phyloP scores from a whole-genome alignment of 805 yeast species.

The Ascoidea tarda region DNA sequence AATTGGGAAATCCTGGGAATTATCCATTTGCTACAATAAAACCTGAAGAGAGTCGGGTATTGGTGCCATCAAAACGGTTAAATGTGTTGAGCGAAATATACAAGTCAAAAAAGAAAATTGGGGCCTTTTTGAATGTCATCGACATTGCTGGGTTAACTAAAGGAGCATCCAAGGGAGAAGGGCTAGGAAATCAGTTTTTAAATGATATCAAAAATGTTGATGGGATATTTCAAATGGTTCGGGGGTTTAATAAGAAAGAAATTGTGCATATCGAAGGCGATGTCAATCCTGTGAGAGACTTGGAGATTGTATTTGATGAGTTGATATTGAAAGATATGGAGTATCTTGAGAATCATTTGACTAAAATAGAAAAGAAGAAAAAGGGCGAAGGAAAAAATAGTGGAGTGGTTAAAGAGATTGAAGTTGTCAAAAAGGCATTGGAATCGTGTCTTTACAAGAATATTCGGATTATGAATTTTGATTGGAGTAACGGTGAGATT shows the following conservation, averaged over 20 bases:
- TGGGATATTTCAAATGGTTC: constrained; percentile 67
- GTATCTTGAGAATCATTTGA: constrained; percentile 45
- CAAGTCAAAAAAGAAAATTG: constrained; percentile 46
- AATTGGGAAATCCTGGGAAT: constrained; percentile 60
- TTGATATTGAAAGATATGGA: constrained; percentile 68
- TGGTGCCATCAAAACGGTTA: constrained; percentile 53
- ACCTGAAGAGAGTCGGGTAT: constrained; percentile 64
- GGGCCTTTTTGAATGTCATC: constrained; percentile 55
- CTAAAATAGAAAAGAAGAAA: constrained; percentile 28
- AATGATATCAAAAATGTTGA: constrained; percentile 70
- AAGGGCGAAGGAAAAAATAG: constrained; percentile 30
- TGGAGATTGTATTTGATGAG: constrained; percentile 64
- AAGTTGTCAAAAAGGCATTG: constrained; percentile 21
- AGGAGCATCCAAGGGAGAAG: constrained; percentile 77
- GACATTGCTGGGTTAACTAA: constrained; percentile 77
- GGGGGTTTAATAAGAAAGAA: constrained; percentile 65
- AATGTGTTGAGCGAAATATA: constrained; percentile 40
- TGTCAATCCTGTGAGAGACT: constrained; percentile 64
- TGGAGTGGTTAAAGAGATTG: constrained; percentile 26
- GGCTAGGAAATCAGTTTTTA: constrained; percentile 69
- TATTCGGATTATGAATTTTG: constrained; percentile 45
- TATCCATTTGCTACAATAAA: constrained; percentile 73
- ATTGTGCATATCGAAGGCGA: constrained; percentile 62
- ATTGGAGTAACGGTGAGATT: constrained; percentile 53
- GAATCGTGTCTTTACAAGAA: constrained; percentile 44